Conservation (phyloP, 176 grass and related monocot species). For the Aegilops speltoides region DNA sequence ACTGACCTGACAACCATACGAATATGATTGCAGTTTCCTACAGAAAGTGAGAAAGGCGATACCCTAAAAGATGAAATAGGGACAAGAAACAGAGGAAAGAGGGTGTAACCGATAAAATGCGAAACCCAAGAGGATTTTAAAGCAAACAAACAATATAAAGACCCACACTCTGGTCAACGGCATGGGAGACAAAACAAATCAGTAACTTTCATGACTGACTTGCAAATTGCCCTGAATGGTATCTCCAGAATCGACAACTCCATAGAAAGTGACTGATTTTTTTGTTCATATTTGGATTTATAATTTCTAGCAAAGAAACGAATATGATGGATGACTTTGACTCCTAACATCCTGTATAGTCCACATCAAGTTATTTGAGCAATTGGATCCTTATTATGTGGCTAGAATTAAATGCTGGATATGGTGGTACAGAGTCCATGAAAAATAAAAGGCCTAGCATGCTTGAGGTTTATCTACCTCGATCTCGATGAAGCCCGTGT, state of each 20-base stretch:
- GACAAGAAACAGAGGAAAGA: background rate
- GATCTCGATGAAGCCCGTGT: too few species aligned
- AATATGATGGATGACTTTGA: background rate
- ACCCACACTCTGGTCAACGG: background rate
- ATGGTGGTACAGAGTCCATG: too few species aligned
- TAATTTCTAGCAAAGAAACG: background rate
- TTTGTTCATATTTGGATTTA: background rate
- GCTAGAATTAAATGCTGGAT: too few species aligned
- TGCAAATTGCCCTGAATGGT: background rate
- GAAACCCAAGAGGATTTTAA: background rate
- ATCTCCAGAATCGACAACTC: background rate
- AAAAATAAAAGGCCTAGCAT: too few species aligned
- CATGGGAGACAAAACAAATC: background rate
- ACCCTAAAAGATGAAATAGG: background rate
- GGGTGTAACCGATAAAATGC: background rate
- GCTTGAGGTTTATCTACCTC: too few species aligned
- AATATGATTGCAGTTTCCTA: background rate
- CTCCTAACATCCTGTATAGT: too few species aligned
- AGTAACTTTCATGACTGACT: background rate
- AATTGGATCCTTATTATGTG: too few species aligned
- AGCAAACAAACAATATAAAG: background rate
- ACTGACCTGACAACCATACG: background rate
- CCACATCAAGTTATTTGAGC: too few species aligned
- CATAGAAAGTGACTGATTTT: background rate
- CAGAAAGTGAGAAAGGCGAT: background rate